Evolutionary conservation across 2,329 filamentous ascomycete genomes (phyloP).

Genomic region (Fusarium subtropicale): DNA sequence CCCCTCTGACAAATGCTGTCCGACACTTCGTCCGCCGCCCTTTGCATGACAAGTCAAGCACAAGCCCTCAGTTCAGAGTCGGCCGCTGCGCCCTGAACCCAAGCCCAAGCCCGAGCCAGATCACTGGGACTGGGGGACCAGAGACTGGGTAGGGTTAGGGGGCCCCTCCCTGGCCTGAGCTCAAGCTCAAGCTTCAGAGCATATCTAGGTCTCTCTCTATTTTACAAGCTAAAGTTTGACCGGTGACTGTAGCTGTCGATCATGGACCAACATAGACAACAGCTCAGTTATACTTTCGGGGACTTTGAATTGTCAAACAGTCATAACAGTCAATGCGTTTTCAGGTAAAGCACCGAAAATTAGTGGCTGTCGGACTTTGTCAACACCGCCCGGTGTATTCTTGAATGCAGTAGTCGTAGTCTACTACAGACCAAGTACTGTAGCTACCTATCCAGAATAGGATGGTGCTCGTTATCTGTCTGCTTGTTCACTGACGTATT

Average conservation of each 20-base stretch:
- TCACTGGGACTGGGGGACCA: conserved; percentile 31
- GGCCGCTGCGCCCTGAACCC: conserved; percentile 40
- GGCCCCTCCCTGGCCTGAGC: not conserved
- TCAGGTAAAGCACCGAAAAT: too few species aligned
- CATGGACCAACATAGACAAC: conserved; percentile 1
- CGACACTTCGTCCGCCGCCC: conserved; percentile 18
- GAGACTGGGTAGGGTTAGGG: not conserved
- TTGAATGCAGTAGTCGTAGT: too few species aligned
- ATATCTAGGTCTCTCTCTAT: not conserved
- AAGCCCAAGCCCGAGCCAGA: conserved; percentile 39
- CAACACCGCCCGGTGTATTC: not conserved
- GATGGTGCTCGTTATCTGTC: conserved; percentile 5
- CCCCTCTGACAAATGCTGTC: conserved; percentile 25
- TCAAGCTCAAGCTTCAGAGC: conserved; percentile 16
- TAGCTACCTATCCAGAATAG: not conserved
- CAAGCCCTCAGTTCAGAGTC: conserved; percentile 3
- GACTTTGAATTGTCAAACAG: conserved; percentile 2
- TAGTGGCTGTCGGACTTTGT: not conserved
- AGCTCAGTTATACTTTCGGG: not conserved
- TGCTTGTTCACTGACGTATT: not conserved
- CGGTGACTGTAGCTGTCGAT: conserved; percentile 26
- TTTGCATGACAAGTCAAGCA: conserved; percentile 24
- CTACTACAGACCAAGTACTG: not conserved
- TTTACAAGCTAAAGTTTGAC: conserved; percentile 6
- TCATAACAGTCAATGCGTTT: not conserved